Percentiles rank a stretch among this genome's conserved stretches.
Evolutionary conservation across 1,284 basidiomycete species (phyloP).

Genomic region (Pholiota adiposa): DNA sequence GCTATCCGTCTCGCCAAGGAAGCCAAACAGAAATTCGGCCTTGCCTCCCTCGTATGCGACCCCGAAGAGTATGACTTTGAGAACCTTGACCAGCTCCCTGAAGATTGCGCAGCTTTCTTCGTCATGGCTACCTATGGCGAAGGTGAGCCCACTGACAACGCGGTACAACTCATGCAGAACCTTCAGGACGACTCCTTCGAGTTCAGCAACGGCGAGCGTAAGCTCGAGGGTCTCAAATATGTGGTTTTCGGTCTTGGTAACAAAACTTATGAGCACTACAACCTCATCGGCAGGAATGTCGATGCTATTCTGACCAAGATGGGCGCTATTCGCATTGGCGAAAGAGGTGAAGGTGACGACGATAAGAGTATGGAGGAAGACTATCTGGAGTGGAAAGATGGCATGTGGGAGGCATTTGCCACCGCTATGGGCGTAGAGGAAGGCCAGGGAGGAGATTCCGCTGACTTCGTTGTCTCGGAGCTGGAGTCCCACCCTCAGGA

Average conservation of each 20-base stretch:
- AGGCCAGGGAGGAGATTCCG: constrained; percentile 93
- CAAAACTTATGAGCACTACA: constrained; percentile 96
- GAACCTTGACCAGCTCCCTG: constrained; percentile 90
- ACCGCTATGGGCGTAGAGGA: constrained; percentile 88
- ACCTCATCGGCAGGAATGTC: constrained; percentile 83
- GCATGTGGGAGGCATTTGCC: constrained; percentile 92
- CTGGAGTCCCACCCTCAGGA: constrained; percentile 73
- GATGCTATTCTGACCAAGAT: constrained; percentile 79
- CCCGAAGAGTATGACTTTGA: constrained; percentile 98
- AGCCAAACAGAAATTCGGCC: constrained; percentile 91
- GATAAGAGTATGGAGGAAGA: constrained; percentile 99
- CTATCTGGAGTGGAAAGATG: constrained; percentile 99
- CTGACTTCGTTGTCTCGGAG: constrained; percentile 93
- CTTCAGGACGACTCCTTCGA: constrained; percentile 85
- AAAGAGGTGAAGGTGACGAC: constrained; percentile 95
- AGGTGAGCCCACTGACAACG: constrained; percentile 98
- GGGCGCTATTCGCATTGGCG: constrained; percentile 88
- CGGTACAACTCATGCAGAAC: constrained; percentile 94
- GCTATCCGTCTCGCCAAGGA: constrained; percentile 93
- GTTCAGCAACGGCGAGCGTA: constrained; percentile 81
- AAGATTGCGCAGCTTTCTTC: constrained; percentile 88
- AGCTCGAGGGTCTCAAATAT: constrained; percentile 89
- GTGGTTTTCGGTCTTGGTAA: constrained; percentile 96
- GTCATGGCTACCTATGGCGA: constrained; percentile 99
- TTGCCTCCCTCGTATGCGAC: constrained; percentile 93